Evolutionary conservation across 148 eudicot genomes (phyloP).

Genomic region (Vaccinium vitisidaea): DNA sequence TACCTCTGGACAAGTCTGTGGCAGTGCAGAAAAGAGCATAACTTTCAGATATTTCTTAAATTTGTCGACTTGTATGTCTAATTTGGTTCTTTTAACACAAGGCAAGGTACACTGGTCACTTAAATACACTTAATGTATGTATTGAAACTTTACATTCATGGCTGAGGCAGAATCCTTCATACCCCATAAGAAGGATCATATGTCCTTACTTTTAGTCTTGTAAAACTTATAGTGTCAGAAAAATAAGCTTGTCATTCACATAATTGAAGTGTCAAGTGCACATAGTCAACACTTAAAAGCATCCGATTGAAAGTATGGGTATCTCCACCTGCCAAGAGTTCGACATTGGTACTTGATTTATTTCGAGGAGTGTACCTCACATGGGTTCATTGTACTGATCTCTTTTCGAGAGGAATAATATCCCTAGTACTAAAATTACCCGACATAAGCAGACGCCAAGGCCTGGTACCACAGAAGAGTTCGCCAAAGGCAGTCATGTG

Average conservation of each 20-base stretch:
- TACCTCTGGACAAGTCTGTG: background rate
- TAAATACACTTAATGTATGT: background rate
- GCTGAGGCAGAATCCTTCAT: background rate
- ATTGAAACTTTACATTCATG: background rate
- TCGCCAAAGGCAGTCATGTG: background rate
- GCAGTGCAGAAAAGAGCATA: background rate
- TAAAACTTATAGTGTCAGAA: background rate
- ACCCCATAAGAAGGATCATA: background rate
- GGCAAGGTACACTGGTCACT: background rate
- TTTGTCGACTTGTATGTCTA: background rate
- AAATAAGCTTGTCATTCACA: background rate
- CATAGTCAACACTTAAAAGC: background rate
- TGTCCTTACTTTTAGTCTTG: background rate
- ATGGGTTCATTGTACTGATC: background rate
- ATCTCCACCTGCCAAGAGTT: background rate
- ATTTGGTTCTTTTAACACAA: background rate
- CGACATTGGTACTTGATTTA: background rate
- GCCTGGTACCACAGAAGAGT: background rate
- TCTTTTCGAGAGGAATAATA: background rate
- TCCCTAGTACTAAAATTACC: background rate
- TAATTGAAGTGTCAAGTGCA: background rate
- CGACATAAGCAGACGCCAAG: background rate
- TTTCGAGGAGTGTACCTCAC: background rate
- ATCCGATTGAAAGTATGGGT: background rate
- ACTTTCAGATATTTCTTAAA: background rate